Conservation (phyloP, 768 basidiomycete species). For the Boletus eberwhitei region DNA sequence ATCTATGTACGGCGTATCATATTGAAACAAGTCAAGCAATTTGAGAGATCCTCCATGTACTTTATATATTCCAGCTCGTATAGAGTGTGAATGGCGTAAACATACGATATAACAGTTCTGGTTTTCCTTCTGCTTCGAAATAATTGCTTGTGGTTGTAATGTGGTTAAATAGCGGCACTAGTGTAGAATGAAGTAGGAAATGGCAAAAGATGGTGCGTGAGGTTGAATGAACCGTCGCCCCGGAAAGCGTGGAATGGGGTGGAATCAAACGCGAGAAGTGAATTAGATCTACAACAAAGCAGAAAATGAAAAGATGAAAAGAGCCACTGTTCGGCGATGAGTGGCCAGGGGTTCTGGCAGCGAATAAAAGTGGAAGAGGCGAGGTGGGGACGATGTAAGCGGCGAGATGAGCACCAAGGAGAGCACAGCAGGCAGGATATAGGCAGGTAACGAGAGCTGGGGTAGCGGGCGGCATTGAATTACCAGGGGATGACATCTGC, state of each 20-base stretch:
- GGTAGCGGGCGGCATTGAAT: not conserved
- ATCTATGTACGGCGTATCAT: not conserved
- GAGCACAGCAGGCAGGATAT: not conserved
- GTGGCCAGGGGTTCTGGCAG: not conserved
- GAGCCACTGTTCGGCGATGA: not conserved
- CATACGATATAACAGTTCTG: slow-evolving; percentile 8
- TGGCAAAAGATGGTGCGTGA: slow-evolving; percentile 12
- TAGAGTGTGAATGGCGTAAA: slow-evolving; percentile 5
- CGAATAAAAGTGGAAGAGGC: not conserved
- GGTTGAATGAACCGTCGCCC: not conserved
- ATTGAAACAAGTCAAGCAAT: not conserved
- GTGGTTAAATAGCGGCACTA: not conserved
- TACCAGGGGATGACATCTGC: not conserved
- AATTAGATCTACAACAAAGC: slow-evolving; percentile 12
- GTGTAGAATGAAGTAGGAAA: slow-evolving; percentile 3
- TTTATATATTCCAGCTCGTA: not conserved
- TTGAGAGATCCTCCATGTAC: not conserved
- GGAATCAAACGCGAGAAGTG: not conserved
- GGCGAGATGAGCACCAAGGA: not conserved
- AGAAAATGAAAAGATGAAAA: not conserved
- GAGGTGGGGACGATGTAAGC: not conserved
- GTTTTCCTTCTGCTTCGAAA: not conserved
- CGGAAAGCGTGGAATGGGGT: not conserved
- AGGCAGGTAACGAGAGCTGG: not conserved
- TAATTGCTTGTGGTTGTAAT: not conserved